A percentile compares a stretch with the other conserved stretches of the same genome.
Evolutionary conservation across 106 monocot species (phyloP).

Genomic region (Acorus gramineus): DNA sequence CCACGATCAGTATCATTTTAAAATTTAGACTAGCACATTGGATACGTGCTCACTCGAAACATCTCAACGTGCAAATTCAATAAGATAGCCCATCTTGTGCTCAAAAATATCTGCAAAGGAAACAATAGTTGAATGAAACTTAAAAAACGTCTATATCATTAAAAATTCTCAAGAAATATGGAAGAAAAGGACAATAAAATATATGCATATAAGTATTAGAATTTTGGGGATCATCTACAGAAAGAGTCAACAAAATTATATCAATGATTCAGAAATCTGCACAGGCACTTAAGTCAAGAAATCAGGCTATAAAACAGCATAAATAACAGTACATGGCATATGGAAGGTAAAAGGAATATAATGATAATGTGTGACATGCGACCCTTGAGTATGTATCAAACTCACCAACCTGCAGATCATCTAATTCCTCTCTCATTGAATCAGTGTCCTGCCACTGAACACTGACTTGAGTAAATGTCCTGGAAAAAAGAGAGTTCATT

Average conservation of each 20-base stretch:
- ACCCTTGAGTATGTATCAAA: not conserved
- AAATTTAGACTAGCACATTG: slow-evolving; percentile 3
- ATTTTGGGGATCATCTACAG: too few species aligned
- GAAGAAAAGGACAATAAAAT: not conserved
- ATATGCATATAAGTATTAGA: too few species aligned
- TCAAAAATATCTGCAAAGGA: slow-evolving; percentile 86
- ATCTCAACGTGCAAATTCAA: slow-evolving; percentile 96
- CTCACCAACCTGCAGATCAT: slow-evolving; percentile 77
- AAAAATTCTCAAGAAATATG: not conserved
- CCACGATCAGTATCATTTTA: too few species aligned
- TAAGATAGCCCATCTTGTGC: slow-evolving; percentile 97
- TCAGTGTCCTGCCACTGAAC: slow-evolving; percentile 95
- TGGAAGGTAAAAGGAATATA: too few species aligned
- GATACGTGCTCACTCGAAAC: slow-evolving; percentile 98
- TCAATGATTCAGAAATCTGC: too few species aligned
- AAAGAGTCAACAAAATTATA: too few species aligned
- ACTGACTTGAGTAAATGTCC: slow-evolving; percentile 99
- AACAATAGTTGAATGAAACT: not conserved
- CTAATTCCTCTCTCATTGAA: slow-evolving; percentile 94
- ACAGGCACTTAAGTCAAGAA: too few species aligned
- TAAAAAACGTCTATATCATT: not conserved
- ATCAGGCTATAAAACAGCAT: too few species aligned
- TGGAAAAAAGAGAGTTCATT: slow-evolving; percentile 18
- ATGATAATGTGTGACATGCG: too few species aligned
- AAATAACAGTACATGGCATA: too few species aligned